phyloP scores from a whole-genome alignment of 208 protist species.

The Perkinsela sp. region DNA sequence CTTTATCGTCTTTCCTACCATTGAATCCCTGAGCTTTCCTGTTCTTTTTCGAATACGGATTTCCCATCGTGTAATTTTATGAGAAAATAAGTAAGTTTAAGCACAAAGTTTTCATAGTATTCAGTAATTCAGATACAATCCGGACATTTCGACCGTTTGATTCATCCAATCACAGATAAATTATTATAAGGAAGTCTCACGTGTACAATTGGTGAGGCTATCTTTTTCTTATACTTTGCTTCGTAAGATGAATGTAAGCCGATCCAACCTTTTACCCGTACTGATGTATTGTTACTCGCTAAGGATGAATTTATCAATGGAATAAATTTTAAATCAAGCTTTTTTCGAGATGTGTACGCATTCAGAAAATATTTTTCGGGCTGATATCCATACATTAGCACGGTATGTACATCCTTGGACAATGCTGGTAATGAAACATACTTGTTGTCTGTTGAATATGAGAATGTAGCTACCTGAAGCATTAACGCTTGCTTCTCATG shows the following conservation, averaged over 20 bases:
- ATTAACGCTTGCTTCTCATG: too few relatives aligned
- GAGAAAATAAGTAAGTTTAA: too few relatives aligned
- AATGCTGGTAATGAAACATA: not conserved
- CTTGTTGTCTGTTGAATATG: not conserved
- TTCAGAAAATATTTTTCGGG: not conserved
- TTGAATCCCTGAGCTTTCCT: not conserved
- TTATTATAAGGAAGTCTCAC: too few relatives aligned
- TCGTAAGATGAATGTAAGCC: not conserved
- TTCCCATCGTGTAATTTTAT: too few relatives aligned
- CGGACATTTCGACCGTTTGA: too few relatives aligned
- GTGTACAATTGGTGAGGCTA: too few relatives aligned
- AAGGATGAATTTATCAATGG: not conserved
- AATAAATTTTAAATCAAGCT: not conserved
- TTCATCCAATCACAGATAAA: too few relatives aligned
- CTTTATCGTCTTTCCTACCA: not conserved
- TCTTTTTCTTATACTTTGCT: conserved; percentile 1
- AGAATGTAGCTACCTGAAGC: not conserved
- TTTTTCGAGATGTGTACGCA: not conserved
- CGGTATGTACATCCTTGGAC: not conserved
- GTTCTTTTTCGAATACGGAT: conserved; percentile 1
- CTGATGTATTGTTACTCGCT: not conserved
- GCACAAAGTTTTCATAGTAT: too few relatives aligned
- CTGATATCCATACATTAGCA: not conserved
- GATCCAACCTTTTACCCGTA: not conserved
- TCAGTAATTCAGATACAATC: too few relatives aligned